A percentile compares a stretch with the other conserved stretches of the same genome.
Evolutionary conservation across 768 basidiomycete species (phyloP).

Genomic region (Leccinum pellstonianum): DNA sequence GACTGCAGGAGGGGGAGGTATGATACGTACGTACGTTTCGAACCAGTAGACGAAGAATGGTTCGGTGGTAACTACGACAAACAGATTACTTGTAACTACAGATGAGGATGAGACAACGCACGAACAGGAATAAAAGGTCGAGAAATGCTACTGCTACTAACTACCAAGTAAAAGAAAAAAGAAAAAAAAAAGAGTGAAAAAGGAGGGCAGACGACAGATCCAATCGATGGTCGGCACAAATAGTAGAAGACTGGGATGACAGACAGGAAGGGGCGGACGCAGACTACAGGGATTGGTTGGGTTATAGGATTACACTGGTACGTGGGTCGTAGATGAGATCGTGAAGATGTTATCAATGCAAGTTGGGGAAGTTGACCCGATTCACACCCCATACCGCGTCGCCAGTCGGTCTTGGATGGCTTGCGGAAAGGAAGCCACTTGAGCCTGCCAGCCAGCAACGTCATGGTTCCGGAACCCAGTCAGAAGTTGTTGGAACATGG

Average conservation of each 20-base stretch:
- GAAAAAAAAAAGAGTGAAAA: background rate
- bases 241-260: constrained; percentile 21
- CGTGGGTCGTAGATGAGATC: constrained; percentile 15
- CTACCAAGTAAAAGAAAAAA: constrained; percentile 13
- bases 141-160: constrained; percentile 30
- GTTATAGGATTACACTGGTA: constrained; percentile 16
- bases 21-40: constrained; percentile 11
- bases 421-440: constrained; percentile 81
- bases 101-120: constrained; percentile 27
- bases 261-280: constrained; percentile 15
- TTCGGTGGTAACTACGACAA: constrained; percentile 35
- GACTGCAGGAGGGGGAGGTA: constrained; percentile 9
- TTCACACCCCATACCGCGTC: constrained; percentile 83
- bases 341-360: constrained; percentile 8
- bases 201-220: constrained; percentile 18
- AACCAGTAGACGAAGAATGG: constrained; percentile 24
- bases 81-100: constrained; percentile 34
- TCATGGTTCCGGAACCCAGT: constrained; percentile 89
- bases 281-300: constrained; percentile 8
- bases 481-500: constrained; percentile 90
- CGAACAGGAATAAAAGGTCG: constrained; percentile 8
- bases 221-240: constrained; percentile 32
- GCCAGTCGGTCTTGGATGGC: constrained; percentile 85
- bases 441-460: constrained; percentile 80
- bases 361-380: constrained; percentile 2